Conservation (phyloP, 805 yeast genomes). For the Kockiozyma suomiensis region DNA sequence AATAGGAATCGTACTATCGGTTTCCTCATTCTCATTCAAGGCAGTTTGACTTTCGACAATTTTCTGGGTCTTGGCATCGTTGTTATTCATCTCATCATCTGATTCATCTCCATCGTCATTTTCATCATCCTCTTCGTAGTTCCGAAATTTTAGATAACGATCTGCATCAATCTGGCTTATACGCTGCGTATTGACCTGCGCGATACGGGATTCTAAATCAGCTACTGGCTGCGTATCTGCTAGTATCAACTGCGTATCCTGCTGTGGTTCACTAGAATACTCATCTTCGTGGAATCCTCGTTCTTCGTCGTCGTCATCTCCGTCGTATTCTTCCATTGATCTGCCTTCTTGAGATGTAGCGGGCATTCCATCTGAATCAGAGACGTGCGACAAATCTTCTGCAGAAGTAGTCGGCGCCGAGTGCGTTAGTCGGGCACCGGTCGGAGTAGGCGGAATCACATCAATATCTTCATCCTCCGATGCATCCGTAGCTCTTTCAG, state of each 20-base stretch:
- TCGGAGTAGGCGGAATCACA: neutral
- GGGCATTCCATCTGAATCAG: conserved; percentile 2
- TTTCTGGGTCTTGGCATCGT: conserved; percentile 1
- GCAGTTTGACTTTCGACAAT: neutral
- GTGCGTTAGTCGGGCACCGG: neutral
- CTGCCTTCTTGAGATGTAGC: conserved; percentile 7
- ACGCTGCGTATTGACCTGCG: neutral
- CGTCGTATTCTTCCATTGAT: too few relatives aligned
- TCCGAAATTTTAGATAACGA: neutral
- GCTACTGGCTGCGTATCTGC: neutral
- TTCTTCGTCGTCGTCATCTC: neutral
- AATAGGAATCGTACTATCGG: neutral
- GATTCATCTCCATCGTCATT: neutral
- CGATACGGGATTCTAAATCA: neutral
- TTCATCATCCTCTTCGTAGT: neutral
- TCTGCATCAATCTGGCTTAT: conserved; percentile 4
- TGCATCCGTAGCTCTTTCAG: neutral
- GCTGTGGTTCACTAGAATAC: neutral
- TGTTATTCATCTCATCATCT: neutral
- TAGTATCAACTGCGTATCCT: conserved; percentile 1
- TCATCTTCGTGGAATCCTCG: neutral
- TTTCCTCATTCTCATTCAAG: neutral
- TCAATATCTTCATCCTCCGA: neutral
- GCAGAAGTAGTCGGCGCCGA: neutral
- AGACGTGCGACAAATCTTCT: conserved; percentile 4